phyloP scores from a whole-genome alignment of 257 asterid species.

The Nicotiana benthamiana region DNA sequence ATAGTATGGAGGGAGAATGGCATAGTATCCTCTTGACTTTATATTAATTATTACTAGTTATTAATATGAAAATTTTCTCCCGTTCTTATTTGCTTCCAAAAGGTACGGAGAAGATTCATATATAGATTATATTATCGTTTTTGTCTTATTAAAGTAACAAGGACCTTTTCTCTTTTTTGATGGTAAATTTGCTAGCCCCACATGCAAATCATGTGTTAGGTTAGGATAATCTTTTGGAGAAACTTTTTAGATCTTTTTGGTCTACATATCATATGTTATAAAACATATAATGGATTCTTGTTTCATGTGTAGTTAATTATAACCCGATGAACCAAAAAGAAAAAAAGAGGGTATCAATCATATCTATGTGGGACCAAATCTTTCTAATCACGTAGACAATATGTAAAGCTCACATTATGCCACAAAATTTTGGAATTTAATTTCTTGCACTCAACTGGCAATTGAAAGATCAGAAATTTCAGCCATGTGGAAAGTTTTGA shows the following conservation, averaged over 20 bases:
- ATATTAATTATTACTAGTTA: no score
- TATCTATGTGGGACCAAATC: neutral
- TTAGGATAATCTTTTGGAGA: neutral
- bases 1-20: neutral
- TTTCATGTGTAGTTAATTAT: neutral
- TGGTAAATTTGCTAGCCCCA: neutral
- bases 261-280: neutral
- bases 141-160: neutral
- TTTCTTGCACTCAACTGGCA: neutral
- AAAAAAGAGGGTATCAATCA: neutral
- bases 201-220: neutral
- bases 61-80: neutral
- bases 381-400: neutral
- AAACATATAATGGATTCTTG: neutral
- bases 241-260: neutral
- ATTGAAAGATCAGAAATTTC: neutral
- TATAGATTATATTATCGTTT: neutral
- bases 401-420: neutral
- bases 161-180: neutral
- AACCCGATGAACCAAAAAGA: neutral
- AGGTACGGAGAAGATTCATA: neutral
- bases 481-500: neutral
- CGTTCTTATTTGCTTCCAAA: conserved; percentile 7
- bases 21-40: neutral
- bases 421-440: neutral